Evolutionary conservation across 805 yeast species (phyloP).

Genomic region (Hanseniaspora thailandica): DNA sequence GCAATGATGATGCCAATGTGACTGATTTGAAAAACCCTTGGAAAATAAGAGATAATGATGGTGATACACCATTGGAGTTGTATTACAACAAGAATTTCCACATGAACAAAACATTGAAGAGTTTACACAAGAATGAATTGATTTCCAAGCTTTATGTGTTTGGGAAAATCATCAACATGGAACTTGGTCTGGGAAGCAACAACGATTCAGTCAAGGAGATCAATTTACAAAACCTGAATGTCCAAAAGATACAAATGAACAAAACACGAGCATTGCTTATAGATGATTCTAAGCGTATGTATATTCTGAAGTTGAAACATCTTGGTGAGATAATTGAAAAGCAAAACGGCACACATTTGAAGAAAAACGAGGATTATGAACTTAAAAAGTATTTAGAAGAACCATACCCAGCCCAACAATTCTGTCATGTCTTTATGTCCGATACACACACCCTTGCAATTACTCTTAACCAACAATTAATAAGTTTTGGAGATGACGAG

Average conservation of each 20-base stretch:
- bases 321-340: slow-evolving; percentile 49
- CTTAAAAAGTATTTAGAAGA: not conserved
- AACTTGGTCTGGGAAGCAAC: slow-evolving; percentile 56
- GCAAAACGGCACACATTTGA: slow-evolving; percentile 31
- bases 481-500: slow-evolving; percentile 69
- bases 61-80: slow-evolving; percentile 62
- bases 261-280: slow-evolving; percentile 54
- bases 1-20: slow-evolving; percentile 14
- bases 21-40: slow-evolving; percentile 24
- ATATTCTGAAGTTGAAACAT: slow-evolving; percentile 54
- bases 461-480: slow-evolving; percentile 42
- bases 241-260: slow-evolving; percentile 41
- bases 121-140: slow-evolving; percentile 36
- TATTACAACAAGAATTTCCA: slow-evolving; percentile 29
- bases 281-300: slow-evolving; percentile 43
- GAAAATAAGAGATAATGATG: slow-evolving; percentile 53
- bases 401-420: slow-evolving; percentile 21
- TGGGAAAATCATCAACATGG: slow-evolving; percentile 53
- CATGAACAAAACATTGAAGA: not conserved
- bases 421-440: slow-evolving; percentile 38
- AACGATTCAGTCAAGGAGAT: slow-evolving; percentile 38
- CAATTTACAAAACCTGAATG: slow-evolving; percentile 20
- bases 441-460: slow-evolving; percentile 58
- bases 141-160: slow-evolving; percentile 38
- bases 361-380: slow-evolving; percentile 25